These are phyloP conservation scores for Dictyophora rubrovolvata DNA, from an alignment of 768 basidiomycete species.

Conservation along the genomic window DNA sequence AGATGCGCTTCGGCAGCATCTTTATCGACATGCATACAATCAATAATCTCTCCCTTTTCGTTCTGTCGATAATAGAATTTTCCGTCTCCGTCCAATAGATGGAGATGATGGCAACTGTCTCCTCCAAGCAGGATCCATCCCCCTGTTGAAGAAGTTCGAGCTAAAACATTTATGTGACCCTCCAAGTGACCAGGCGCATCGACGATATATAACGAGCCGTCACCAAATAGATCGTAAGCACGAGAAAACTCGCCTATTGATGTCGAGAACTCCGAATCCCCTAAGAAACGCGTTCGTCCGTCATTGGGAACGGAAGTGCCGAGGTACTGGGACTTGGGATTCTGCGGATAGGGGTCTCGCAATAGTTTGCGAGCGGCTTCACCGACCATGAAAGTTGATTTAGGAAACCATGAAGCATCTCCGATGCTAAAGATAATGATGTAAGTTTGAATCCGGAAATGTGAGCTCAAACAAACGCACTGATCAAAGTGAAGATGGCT, in stretches of 20 bases:
- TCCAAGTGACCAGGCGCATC: conserved; percentile 46
- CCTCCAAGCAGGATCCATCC: conserved; percentile 47
- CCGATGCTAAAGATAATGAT: conserved; percentile 11
- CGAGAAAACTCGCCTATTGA: conserved; percentile 41
- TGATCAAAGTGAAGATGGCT: conserved; percentile 15
- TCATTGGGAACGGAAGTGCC: conserved; percentile 16
- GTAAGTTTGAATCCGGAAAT: no score
- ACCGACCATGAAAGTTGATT: conserved; percentile 11
- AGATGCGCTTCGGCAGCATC: conserved; percentile 34
- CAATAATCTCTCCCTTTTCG: conserved; percentile 16
- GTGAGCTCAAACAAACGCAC: neutral
- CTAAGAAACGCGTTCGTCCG: conserved; percentile 30
- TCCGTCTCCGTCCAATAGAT: conserved; percentile 36
- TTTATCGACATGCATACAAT: conserved; percentile 36
- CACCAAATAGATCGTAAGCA: conserved; percentile 43
- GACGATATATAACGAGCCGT: conserved; percentile 49
- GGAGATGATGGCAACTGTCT: conserved; percentile 47
- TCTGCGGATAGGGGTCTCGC: conserved; percentile 4
- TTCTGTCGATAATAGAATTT: conserved; percentile 19
- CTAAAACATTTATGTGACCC: conserved; percentile 46
- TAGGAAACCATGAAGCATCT: conserved; percentile 8
- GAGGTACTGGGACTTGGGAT: neutral
- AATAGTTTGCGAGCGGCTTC: neutral
- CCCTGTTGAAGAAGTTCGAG: conserved; percentile 42
- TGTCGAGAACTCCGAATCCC: conserved; percentile 21